Evolutionary conservation across 1,284 basidiomycete species (phyloP).

Genomic region (Microbotryum scabiosae): DNA sequence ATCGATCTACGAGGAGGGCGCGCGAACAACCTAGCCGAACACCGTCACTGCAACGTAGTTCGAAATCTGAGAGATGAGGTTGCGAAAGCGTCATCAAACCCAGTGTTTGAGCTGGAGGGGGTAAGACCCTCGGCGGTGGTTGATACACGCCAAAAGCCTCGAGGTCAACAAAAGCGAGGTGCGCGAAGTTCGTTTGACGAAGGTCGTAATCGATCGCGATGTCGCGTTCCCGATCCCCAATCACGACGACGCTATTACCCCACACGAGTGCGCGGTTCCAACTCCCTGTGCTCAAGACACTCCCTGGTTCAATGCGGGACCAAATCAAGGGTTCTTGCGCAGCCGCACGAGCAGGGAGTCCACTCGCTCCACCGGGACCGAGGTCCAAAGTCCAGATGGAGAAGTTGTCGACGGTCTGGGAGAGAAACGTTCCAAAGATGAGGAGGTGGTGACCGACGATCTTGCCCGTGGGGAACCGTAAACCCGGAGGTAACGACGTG

Average conservation of each 20-base stretch:
- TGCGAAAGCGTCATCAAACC: conserved; percentile 25
- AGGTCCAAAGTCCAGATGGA: conserved; percentile 36
- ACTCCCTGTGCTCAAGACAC: conserved; percentile 25
- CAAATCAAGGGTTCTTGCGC: conserved; percentile 12
- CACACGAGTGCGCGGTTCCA: conserved; percentile 35
- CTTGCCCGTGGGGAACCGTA: conserved; percentile 86
- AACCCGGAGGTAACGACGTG: conserved; percentile 68
- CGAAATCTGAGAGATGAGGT: conserved; percentile 63
- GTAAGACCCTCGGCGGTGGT: conserved; percentile 55
- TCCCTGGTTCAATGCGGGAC: conserved; percentile 27
- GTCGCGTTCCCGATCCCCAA: conserved; percentile 77
- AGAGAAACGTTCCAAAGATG: conserved; percentile 36
- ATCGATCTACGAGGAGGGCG: conserved; percentile 70
- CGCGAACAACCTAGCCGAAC: conserved; percentile 72
- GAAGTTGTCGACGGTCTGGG: conserved; percentile 46
- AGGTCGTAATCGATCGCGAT: conserved; percentile 67
- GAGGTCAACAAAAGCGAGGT: conserved; percentile 79
- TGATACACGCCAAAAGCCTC: conserved; percentile 90
- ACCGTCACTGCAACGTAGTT: conserved; percentile 84
- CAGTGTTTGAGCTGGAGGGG: conserved; percentile 41
- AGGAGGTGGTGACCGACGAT: conserved; percentile 75
- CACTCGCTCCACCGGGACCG: conserved; percentile 4
- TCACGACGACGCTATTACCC: conserved; percentile 73
- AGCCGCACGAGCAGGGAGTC: conserved; percentile 1
- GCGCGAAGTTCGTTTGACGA: conserved; percentile 70